Conservation (phyloP, 75 land plant genomes). For the Cunninghamia lanceolata region DNA sequence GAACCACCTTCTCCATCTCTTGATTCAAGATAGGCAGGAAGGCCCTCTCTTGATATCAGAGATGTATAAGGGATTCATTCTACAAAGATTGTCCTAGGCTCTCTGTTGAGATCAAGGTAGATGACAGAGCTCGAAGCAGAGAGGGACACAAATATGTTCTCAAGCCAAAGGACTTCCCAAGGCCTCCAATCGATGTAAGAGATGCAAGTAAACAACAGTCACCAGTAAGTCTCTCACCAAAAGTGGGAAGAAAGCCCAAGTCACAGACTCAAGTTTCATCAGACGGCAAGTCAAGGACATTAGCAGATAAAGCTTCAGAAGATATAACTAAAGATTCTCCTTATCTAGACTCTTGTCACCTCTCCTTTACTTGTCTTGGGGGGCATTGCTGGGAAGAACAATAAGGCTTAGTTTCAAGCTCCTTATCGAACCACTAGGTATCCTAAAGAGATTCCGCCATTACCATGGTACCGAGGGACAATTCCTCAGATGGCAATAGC, state of each 20-base stretch:
- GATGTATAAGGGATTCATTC: constrained; percentile 62
- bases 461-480: constrained; percentile 53
- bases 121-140: no score
- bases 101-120: no score
- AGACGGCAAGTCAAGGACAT: constrained; percentile 14
- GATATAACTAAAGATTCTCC: no score
- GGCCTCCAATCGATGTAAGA: no score
- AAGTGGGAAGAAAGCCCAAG: background rate
- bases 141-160: no score
- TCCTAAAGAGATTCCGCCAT: constrained; percentile 67
- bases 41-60: constrained; percentile 39
- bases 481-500: constrained; percentile 71
- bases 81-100: no score
- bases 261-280: background rate
- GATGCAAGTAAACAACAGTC: constrained; percentile 8
- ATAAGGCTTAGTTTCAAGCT: constrained; percentile 66
- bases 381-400: no score
- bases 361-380: no score
- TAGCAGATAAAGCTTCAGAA: no score
- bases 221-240: constrained; percentile 17
- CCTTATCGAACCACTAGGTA: constrained; percentile 64
- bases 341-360: no score
- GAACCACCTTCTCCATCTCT: background rate
- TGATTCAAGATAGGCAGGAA: constrained; percentile 14
- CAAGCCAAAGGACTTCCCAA: no score